A percentile compares a stretch with the other conserved stretches of the same genome.
These are phyloP conservation scores for Teunomyces lycoperdinae DNA, from an alignment of 805 yeast species.

Conservation along the genomic window DNA sequence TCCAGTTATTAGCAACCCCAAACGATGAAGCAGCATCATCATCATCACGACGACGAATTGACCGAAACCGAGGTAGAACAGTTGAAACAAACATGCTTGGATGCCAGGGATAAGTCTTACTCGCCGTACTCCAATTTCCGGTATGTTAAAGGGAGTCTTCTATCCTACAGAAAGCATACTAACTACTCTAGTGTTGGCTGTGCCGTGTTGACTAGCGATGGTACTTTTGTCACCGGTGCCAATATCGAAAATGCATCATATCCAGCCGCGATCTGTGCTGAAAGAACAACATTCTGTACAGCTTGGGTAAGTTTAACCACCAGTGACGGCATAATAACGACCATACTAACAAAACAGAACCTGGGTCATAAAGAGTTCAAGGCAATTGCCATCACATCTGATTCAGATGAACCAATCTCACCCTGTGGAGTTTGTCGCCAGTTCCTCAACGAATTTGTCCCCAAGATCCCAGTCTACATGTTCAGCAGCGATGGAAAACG, in stretches of 20 bases:
- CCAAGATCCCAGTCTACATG: slow-evolving; percentile 63
- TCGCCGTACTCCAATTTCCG: slow-evolving; percentile 71
- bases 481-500: slow-evolving; percentile 51
- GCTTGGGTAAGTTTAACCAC: slow-evolving; percentile 26
- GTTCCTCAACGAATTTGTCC: slow-evolving; percentile 76
- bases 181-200: slow-evolving; percentile 68
- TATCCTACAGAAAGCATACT: slow-evolving; percentile 5
- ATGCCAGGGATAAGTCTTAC: slow-evolving; percentile 54
- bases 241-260: slow-evolving; percentile 93
- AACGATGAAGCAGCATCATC: neutral
- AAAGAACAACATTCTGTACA: slow-evolving; percentile 34
- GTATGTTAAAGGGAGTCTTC: slow-evolving; percentile 21
- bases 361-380: slow-evolving; percentile 42
- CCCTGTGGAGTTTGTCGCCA: slow-evolving; percentile 98
- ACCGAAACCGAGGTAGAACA: slow-evolving; percentile 19
- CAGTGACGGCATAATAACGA: neutral
- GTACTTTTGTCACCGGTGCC: slow-evolving; percentile 63
- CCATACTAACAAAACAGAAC: slow-evolving; percentile 18
- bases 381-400: slow-evolving; percentile 69
- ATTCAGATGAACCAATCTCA: slow-evolving; percentile 54
- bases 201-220: slow-evolving; percentile 53
- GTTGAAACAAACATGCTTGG: slow-evolving; percentile 24
- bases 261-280: slow-evolving; percentile 51
- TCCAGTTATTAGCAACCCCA: neutral
- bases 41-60: slow-evolving; percentile 16